Percentiles rank a stretch among this genome's conserved stretches.
Evolutionary conservation across 2,329 filamentous ascomycete genomes (phyloP).

Genomic region (Dactylellina parvicollis): DNA sequence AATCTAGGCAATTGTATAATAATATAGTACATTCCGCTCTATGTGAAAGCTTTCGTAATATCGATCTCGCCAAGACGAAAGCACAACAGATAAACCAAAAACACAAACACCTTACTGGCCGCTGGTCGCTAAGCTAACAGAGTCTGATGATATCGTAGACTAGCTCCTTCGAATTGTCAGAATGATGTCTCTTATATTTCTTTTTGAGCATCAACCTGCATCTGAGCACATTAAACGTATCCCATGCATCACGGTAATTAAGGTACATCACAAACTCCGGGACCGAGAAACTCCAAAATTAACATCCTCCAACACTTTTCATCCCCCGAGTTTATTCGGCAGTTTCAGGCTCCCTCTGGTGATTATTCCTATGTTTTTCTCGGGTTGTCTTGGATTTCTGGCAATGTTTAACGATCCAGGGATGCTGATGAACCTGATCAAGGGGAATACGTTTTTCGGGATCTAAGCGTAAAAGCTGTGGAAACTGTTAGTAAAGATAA

Average conservation of each 20-base stretch:
- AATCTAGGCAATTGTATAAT: constrained; percentile 21
- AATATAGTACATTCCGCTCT: constrained; percentile 55
- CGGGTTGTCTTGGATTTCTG: constrained; percentile 60
- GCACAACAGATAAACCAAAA: constrained; percentile 10
- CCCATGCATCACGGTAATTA: constrained; percentile 1
- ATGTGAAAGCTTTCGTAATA: constrained; percentile 15
- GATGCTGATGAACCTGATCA: constrained; percentile 86
- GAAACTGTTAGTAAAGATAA: constrained; percentile 42
- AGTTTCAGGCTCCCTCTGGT: constrained; percentile 25
- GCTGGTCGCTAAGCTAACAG: constrained; percentile 31
- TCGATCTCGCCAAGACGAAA: background rate
- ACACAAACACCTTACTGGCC: constrained; percentile 13
- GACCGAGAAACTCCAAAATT: constrained; percentile 31
- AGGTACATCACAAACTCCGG: constrained; percentile 36
- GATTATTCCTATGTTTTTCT: constrained; percentile 45
- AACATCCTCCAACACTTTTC: background rate
- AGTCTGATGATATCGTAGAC: constrained; percentile 28
- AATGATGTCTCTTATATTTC: constrained; percentile 21
- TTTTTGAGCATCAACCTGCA: constrained; percentile 44
- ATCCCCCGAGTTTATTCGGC: constrained; percentile 5
- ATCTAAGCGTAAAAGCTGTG: constrained; percentile 84
- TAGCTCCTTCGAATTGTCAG: constrained; percentile 39
- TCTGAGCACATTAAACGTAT: constrained; percentile 30
- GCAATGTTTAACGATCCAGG: constrained; percentile 98
- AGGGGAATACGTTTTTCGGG: constrained; percentile 92